Conservation (phyloP, 306 rosid species). For the Macrotyloma uniflorum region DNA sequence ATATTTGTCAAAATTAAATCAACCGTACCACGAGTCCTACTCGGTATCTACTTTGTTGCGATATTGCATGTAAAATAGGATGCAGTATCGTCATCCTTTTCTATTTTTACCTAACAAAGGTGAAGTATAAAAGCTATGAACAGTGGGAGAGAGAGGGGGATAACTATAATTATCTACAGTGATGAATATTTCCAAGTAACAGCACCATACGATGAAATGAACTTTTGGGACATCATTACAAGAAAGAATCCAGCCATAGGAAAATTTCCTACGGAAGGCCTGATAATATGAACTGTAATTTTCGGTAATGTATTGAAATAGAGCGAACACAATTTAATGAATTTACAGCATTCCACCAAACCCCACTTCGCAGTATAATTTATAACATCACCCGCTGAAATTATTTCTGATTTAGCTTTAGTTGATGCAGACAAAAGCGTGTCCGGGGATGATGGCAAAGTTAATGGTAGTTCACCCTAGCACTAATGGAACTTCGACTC, state of each 20-base stretch:
- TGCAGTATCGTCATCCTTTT: too few relatives aligned
- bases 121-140: too few relatives aligned
- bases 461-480: slow-evolving; percentile 23
- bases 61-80: too few relatives aligned
- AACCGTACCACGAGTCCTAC: too few relatives aligned
- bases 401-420: slow-evolving; percentile 26
- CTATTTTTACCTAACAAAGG: too few relatives aligned
- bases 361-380: slow-evolving; percentile 27
- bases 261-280: slow-evolving; percentile 19
- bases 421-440: slow-evolving; percentile 34
- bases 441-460: slow-evolving; percentile 30
- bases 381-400: slow-evolving; percentile 20
- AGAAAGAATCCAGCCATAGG: slow-evolving; percentile 28
- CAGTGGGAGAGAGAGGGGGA: too few relatives aligned
- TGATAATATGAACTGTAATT: slow-evolving; percentile 30
- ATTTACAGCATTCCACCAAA: slow-evolving; percentile 43
- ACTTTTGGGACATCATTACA: slow-evolving; percentile 30
- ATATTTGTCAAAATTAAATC: too few relatives aligned
- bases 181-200: slow-evolving; percentile 20
- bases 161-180: slow-evolving; percentile 36
- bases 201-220: slow-evolving; percentile 25
- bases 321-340: slow-evolving; percentile 38
- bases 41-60: too few relatives aligned
- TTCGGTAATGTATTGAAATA: slow-evolving; percentile 25
- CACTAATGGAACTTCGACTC: slow-evolving; percentile 53